Base-by-base conservation (phyloP, 1,284 basidiomycete species). In the Coniophora puteana region DNA sequence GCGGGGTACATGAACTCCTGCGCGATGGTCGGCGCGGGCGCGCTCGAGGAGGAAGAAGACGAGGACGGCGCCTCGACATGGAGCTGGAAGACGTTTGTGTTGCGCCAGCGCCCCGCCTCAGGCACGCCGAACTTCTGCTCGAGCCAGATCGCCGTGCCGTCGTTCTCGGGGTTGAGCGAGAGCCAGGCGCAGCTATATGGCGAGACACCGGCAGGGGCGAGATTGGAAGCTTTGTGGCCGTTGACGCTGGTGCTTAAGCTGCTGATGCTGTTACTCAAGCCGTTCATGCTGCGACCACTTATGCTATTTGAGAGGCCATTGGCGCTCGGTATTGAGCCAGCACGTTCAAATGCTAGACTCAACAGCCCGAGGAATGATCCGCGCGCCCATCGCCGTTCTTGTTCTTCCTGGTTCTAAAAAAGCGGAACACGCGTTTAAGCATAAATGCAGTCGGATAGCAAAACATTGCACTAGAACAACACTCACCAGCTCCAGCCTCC, bases 71-170 rank as follows among this genome's bases (percentile, higher is more conserved):
- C 34, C 39, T 58, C 38, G 13, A 68, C 50, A 5, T 68, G 76
- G 33, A 85, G 78, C 14, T 76, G 71, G 55, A 83, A 86, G 3
- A 80, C 63, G 6, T 55, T 60, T 47, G 80, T 80, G 11, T 70
- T 67, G 8, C 63, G 61, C 82, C 82, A 86, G 28, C 59, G 47
- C 3, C 83, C 83, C 2, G 80, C 80, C 3, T 64, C 56, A 0
- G 81, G 80, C 13, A 85, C 69, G 45, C 79, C 68, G 47, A 87
- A 85, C 59, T 88, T 88, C 48, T 69, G 70, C 52, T 86, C 78
- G 33, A 87, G 50, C 85, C 84, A 88, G 30, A 86, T 84, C 3
- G 84, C 84, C 5, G 84, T 87, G 11, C 72, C 74, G 51, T 88
- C 85, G 48, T 69, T 77, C 40, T 78, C 78, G 4, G 75, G 73